Evolutionary conservation across 257 asterid genomes (phyloP).

Genomic region (Apocynum venetum): DNA sequence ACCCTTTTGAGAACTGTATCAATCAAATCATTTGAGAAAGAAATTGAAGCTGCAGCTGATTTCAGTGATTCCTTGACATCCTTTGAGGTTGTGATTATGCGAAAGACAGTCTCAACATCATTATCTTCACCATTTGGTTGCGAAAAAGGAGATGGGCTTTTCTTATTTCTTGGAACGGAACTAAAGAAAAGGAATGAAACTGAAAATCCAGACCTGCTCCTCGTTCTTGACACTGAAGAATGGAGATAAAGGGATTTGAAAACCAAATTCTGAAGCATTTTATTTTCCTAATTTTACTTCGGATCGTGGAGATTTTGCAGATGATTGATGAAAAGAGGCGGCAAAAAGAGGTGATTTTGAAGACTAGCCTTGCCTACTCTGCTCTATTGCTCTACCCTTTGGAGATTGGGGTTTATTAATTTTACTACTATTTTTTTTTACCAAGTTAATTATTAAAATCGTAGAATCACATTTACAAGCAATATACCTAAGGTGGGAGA

Average conservation of each 20-base stretch:
- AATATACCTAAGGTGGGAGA: too few relatives aligned
- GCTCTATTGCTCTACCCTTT: background rate
- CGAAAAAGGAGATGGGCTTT: background rate
- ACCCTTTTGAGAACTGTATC: constrained; percentile 75
- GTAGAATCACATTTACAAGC: too few relatives aligned
- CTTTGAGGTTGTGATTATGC: constrained; percentile 52
- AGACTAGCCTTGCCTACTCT: background rate
- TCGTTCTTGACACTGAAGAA: constrained; percentile 3
- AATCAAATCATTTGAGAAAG: constrained; percentile 53
- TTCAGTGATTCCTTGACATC: constrained; percentile 47
- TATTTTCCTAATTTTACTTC: background rate
- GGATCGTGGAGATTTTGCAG: background rate
- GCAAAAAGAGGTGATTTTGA: background rate
- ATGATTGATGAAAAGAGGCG: background rate
- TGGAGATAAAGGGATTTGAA: background rate
- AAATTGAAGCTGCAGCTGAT: constrained; percentile 47
- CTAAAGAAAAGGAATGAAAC: constrained; percentile 10
- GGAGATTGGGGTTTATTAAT: background rate
- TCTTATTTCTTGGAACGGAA: constrained; percentile 3
- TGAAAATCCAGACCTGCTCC: background rate
- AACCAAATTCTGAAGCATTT: background rate
- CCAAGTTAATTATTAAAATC: too few relatives aligned
- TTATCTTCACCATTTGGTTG: constrained; percentile 23
- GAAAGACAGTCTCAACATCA: constrained; percentile 48
- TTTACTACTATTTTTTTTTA: too few relatives aligned